phyloP scores from a whole-genome alignment of 257 asterid species.

The Pogostemon cablin region DNA sequence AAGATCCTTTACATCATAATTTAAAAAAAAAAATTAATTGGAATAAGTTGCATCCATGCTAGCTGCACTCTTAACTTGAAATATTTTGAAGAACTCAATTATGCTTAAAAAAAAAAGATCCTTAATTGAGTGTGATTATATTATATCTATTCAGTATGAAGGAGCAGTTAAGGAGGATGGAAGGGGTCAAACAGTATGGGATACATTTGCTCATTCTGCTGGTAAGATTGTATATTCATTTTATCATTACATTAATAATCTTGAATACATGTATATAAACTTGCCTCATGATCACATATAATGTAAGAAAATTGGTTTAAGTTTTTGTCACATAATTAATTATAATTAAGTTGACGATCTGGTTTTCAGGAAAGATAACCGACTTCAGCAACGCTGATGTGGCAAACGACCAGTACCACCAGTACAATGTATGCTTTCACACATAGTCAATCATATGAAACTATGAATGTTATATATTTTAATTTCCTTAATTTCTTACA shows the following conservation, averaged over 20 bases:
- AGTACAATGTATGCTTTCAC: slow-evolving; percentile 48
- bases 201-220: slow-evolving; percentile 69
- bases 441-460: neutral
- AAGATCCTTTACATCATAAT: too few species aligned
- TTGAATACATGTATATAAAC: neutral
- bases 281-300: too few species aligned
- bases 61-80: too few species aligned
- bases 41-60: too few species aligned
- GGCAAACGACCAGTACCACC: slow-evolving; percentile 81
- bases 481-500: neutral
- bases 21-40: too few species aligned
- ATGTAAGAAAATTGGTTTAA: too few species aligned
- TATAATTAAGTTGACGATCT: neutral
- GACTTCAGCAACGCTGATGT: slow-evolving; percentile 86
- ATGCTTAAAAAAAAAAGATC: too few species aligned
- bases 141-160: slow-evolving; percentile 57
- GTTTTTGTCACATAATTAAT: neutral
- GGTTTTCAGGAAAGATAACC: slow-evolving; percentile 58
- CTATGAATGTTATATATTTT: neutral
- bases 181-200: slow-evolving; percentile 83
- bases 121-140: too few species aligned
- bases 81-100: too few species aligned
- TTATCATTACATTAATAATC: neutral
- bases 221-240: slow-evolving; percentile 44
- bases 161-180: slow-evolving; percentile 89